These are phyloP conservation scores for Tolypocladium sp. DNA, from an alignment of 2,329 filamentous ascomycete species.

Conservation along the genomic window DNA sequence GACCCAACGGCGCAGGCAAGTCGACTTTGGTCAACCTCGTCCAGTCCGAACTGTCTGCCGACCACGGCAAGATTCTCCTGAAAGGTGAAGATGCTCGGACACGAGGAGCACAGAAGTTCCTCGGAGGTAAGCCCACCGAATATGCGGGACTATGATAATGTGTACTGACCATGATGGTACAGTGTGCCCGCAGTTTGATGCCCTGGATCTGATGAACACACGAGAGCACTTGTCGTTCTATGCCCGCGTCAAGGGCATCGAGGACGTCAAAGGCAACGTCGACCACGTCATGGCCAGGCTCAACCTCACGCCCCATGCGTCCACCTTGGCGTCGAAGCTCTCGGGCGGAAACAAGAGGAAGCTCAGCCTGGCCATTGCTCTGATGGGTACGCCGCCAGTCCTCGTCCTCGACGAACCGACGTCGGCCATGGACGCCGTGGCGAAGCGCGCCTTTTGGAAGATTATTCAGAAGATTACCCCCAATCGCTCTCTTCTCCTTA, in stretches of 20 bases:
- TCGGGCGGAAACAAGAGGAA: slow-evolving; percentile 85
- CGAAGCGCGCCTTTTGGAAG: slow-evolving; percentile 81
- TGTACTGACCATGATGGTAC: slow-evolving; percentile 17
- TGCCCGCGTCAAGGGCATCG: slow-evolving; percentile 66
- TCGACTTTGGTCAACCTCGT: slow-evolving; percentile 77
- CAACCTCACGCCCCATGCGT: slow-evolving; percentile 57
- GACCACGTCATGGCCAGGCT: slow-evolving; percentile 63
- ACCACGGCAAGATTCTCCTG: slow-evolving; percentile 57
- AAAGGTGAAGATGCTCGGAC: slow-evolving; percentile 55
- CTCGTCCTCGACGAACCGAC: slow-evolving; percentile 77
- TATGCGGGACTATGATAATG: not conserved
- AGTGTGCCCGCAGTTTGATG: slow-evolving; percentile 76
- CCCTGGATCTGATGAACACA: slow-evolving; percentile 79
- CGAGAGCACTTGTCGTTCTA: slow-evolving; percentile 75
- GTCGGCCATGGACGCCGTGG: slow-evolving; percentile 76
- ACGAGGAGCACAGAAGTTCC: slow-evolving; percentile 54
- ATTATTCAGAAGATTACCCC: slow-evolving; percentile 63
- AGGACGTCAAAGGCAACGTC: slow-evolving; percentile 63
- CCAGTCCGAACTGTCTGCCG: slow-evolving; percentile 66
- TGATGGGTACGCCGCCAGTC: slow-evolving; percentile 79
- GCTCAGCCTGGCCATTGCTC: slow-evolving; percentile 69
- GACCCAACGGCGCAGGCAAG: slow-evolving; percentile 82
- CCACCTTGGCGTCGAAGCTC: slow-evolving; percentile 64
- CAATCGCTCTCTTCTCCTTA: slow-evolving; percentile 67
- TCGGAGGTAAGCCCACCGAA: slow-evolving; percentile 45